Evolutionary conservation across 768 basidiomycete genomes (phyloP), one percentile per base, ranked within the genome.

Genomic region (Collybia sp.): DNA sequence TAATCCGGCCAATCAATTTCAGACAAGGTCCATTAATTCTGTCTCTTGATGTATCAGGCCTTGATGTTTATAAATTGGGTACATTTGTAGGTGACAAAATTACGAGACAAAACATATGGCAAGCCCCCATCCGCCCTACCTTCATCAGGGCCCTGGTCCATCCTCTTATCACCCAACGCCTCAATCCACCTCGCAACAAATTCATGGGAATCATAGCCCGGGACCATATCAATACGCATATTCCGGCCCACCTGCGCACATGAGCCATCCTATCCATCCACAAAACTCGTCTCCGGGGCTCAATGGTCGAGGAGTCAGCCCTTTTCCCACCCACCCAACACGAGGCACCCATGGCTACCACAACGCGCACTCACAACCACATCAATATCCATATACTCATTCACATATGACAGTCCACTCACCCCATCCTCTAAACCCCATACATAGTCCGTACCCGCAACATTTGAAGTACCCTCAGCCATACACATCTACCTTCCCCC

Each of bases 291-390:
- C 60, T 45, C 63, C 69, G 43, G 63, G 71, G 13, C 32, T 54
- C 42, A 52, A 48, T 45, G 65, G 68, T 45, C 68, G 67, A 41
- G 52, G 66, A 13, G 62, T 58, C 37, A 11, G 69, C 56, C 35
- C 72, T 61, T 53, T 4, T 8, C 71, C 9, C 56, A 67, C 20
- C 54, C 70, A 43, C 35, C 35, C 17, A 13, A 37, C 35, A 18
- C 35, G 69, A 35, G 70, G 64, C 11, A 61, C 62, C 5, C 70
- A 68, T 35, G 63, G 56, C 40, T 70, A 70, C 52, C 68, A 67
- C 46, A 56, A 64, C 52, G 64, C 63, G 45, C 69, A 66, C 43
- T 56, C 59, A 36, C 52, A 52, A 40, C 54, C 56, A 44, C 49
- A 52, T 36, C 56, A 71, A 31, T 63, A 65, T 30, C 64, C 59